Evolutionary conservation across 768 basidiomycete species (phyloP).

Genomic region (Gymnopilus dilepis): DNA sequence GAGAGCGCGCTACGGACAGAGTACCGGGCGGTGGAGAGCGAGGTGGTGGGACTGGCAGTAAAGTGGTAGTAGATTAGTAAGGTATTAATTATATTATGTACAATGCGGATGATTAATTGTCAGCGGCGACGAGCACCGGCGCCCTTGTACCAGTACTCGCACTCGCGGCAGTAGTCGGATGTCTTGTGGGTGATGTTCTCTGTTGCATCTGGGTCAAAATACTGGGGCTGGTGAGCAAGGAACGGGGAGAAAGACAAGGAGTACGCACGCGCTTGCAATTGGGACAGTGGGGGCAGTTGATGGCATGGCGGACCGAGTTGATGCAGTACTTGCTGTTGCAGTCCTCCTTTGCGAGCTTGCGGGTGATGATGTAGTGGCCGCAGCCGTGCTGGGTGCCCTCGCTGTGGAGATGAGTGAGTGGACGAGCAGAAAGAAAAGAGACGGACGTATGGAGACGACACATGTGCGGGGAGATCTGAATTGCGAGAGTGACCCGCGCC

Average conservation of each 20-base stretch:
- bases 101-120: background rate
- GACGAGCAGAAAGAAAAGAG: constrained; percentile 21
- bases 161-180: constrained; percentile 58
- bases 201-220: constrained; percentile 69
- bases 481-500: background rate
- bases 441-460: constrained; percentile 63
- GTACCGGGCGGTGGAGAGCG: constrained; percentile 87
- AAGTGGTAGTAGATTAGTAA: constrained; percentile 57
- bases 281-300: constrained; percentile 44
- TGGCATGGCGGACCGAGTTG: constrained; percentile 37
- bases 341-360: constrained; percentile 56
- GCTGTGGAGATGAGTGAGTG: constrained; percentile 43
- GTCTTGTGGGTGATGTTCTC: constrained; percentile 62
- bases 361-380: constrained; percentile 77
- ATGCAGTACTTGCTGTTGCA: constrained; percentile 53
- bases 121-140: constrained; percentile 46
- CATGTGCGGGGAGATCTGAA: constrained; percentile 36
- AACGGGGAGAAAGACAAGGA: constrained; percentile 11
- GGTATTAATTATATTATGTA: background rate
- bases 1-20: constrained; percentile 66
- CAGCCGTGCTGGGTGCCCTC: constrained; percentile 80
- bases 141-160: constrained; percentile 63
- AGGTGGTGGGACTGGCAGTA: constrained; percentile 77
- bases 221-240: constrained; percentile 45
- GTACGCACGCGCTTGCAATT: constrained; percentile 50